These are phyloP conservation scores for Gliomastix tumulicola DNA, from an alignment of 2,329 filamentous ascomycete species.

Conservation along the genomic window DNA sequence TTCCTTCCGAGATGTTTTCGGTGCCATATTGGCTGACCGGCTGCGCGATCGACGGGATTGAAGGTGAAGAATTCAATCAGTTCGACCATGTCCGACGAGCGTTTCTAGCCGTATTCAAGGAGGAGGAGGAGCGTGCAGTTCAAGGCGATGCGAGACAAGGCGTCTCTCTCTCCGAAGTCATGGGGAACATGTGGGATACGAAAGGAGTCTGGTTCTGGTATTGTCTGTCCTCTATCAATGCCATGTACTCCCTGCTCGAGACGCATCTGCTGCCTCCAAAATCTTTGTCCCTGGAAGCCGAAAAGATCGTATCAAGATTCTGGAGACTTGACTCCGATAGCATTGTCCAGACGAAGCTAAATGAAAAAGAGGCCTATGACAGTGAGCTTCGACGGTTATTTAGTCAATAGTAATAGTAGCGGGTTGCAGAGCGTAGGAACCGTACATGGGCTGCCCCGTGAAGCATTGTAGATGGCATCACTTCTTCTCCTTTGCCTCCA, in stretches of 20 bases:
- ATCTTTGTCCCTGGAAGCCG: conserved; percentile 3
- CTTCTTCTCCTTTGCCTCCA: not conserved
- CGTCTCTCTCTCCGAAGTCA: conserved; percentile 6
- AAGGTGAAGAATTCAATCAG: conserved; percentile 6
- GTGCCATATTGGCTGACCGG: conserved; percentile 14
- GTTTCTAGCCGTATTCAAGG: conserved; percentile 10
- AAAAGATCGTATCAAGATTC: conserved; percentile 6
- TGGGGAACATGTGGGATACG: conserved; percentile 10
- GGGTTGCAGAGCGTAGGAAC: too few relatives aligned
- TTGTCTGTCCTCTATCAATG: conserved; percentile 6
- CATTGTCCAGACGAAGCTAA: conserved; percentile 6
- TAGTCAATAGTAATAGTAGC: too few relatives aligned
- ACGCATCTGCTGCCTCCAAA: conserved; percentile 6
- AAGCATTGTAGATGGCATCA: conserved; percentile 6
- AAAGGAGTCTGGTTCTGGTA: conserved; percentile 13
- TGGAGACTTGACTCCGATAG: conserved; percentile 6
- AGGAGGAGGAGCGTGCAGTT: conserved; percentile 7
- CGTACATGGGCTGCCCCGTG: too few relatives aligned
- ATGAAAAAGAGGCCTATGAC: conserved; percentile 6
- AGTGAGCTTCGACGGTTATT: conserved; percentile 4
- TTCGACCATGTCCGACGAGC: conserved; percentile 9
- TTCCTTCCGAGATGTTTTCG: conserved; percentile 9
- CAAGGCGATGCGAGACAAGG: conserved; percentile 1
- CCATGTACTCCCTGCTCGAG: conserved; percentile 7
- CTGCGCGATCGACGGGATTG: conserved; percentile 9